Percentiles rank a stretch among this genome's conserved stretches.
These are phyloP conservation scores for Aspergillus melleus DNA, from an alignment of 2,329 filamentous ascomycete species.

Conservation along the genomic window DNA sequence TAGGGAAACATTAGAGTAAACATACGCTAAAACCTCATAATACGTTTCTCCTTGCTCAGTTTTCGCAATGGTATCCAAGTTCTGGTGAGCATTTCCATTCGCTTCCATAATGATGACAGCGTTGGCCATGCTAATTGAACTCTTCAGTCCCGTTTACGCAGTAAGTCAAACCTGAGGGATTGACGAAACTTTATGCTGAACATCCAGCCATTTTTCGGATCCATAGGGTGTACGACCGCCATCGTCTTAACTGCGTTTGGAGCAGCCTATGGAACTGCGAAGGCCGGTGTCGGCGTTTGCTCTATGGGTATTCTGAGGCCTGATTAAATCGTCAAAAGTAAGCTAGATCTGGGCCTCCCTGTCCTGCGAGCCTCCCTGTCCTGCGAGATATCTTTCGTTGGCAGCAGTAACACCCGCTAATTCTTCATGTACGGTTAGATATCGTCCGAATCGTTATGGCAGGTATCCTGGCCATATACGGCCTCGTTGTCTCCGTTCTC, in stretches of 20 bases:
- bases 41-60: too few relatives aligned
- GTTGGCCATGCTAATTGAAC: slow-evolving; percentile 32
- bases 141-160: slow-evolving; percentile 88
- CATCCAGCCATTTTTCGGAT: slow-evolving; percentile 82
- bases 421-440: slow-evolving; percentile 56
- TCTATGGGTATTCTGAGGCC: slow-evolving; percentile 97
- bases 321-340: slow-evolving; percentile 99
- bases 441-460: slow-evolving; percentile 99
- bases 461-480: slow-evolving; percentile 99
- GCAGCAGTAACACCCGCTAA: background rate
- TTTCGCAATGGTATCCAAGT: too few relatives aligned
- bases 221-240: slow-evolving; percentile 92
- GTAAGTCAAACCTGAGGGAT: slow-evolving; percentile 63
- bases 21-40: too few relatives aligned
- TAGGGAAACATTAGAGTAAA: too few relatives aligned
- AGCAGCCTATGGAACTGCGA: slow-evolving; percentile 97
- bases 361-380: background rate
- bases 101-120: slow-evolving; percentile 3
- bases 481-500: slow-evolving; percentile 84
- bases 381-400: background rate
- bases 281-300: slow-evolving; percentile 97
- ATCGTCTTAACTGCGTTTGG: slow-evolving; percentile 97
- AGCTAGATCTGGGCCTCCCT: slow-evolving; percentile 37
- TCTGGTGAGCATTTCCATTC: too few relatives aligned
- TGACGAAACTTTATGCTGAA: slow-evolving; percentile 6